Conservation (phyloP, 306 rosid species). For the Arachis stenosperma region DNA sequence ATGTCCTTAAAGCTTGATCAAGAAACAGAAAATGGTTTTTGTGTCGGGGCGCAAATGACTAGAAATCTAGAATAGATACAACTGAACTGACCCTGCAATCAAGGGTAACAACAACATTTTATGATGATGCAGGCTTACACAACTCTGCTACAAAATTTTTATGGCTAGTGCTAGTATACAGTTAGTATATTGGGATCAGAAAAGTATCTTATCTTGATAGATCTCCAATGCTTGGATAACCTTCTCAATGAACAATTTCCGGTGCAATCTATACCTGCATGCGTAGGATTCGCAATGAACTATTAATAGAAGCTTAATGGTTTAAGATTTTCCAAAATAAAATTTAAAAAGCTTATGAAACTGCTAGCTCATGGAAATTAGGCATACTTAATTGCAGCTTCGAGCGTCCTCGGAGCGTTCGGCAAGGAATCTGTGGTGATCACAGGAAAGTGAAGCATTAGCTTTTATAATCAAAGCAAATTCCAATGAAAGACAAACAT, state of each 20-base stretch:
- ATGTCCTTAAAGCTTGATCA: not conserved
- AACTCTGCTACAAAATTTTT: slow-evolving; percentile 43
- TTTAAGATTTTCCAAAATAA: slow-evolving; percentile 22
- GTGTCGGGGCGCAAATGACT: not conserved
- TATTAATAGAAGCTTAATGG: slow-evolving; percentile 4
- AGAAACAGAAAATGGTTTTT: not conserved
- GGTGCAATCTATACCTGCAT: slow-evolving; percentile 84
- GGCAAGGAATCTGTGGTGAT: slow-evolving; percentile 67
- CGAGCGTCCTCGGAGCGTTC: slow-evolving; percentile 61
- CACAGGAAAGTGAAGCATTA: slow-evolving; percentile 15
- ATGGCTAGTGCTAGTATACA: slow-evolving; percentile 26
- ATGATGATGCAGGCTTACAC: not conserved
- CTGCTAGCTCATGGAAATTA: slow-evolving; percentile 24
- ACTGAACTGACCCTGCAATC: slow-evolving; percentile 5
- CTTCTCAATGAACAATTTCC: slow-evolving; percentile 76
- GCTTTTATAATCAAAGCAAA: slow-evolving; percentile 31
- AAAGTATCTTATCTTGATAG: slow-evolving; percentile 75
- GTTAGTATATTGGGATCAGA: slow-evolving; percentile 46
- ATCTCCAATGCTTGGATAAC: slow-evolving; percentile 70
- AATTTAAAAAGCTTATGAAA: slow-evolving; percentile 25
- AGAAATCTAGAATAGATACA: slow-evolving; percentile 8
- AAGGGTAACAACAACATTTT: slow-evolving; percentile 17
- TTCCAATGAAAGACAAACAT: slow-evolving; percentile 15
- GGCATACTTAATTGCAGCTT: slow-evolving; percentile 73
- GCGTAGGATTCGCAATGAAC: slow-evolving; percentile 32